Base-by-base conservation (phyloP, 768 basidiomycete genomes). In the Chalciporus sphaerocephalus region DNA sequence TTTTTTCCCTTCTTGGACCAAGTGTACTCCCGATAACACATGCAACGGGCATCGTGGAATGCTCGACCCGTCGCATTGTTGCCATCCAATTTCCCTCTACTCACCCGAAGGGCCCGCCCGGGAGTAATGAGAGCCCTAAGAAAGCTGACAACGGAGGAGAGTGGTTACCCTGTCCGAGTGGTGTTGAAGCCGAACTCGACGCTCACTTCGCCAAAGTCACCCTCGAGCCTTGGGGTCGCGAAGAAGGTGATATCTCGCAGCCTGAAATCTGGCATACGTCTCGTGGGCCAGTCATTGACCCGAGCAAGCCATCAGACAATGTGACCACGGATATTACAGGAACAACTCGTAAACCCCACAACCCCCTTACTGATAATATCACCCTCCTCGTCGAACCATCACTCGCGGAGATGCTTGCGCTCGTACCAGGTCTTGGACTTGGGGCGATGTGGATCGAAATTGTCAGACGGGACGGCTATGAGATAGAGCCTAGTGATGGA, bases 361-460 rank as follows among this genome's bases (percentile, higher is more conserved):
- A 81, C 50, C 78, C 78, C 5, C 65, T 69, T 38, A 72, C 68
- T 46, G 83, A 87, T 48, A 73, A 69, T 27, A 83, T 90, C 57
- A 74, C 70, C 13, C 67, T 87, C 9, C 70, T 85, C 17, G 65
- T 87, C 11, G 70, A 76, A 30, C 72, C 75, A 6, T 62, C 64
- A 6, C 53, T 71, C 0, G 58, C 76, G 7, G 67, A 74, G 1
- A 62, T 65, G 28, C 54, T 85, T 28, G 54, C 59, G 2, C 55
- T 59, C 0, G 60, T 51, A 5, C 64, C 71, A 5, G 81, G 83
- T 5, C 74, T 87, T 69, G 82, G 81, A 1, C 52, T 88, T 12
- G 75, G 74, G 4, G 84, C 77, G 16, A 76, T 80, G 37, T 89
- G 80, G 78, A 77, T 87, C 17, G 85, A 90, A 64, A 69, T 87